Conservation (phyloP, 805 yeast genomes). For the Starmerella gropengiesseri region DNA sequence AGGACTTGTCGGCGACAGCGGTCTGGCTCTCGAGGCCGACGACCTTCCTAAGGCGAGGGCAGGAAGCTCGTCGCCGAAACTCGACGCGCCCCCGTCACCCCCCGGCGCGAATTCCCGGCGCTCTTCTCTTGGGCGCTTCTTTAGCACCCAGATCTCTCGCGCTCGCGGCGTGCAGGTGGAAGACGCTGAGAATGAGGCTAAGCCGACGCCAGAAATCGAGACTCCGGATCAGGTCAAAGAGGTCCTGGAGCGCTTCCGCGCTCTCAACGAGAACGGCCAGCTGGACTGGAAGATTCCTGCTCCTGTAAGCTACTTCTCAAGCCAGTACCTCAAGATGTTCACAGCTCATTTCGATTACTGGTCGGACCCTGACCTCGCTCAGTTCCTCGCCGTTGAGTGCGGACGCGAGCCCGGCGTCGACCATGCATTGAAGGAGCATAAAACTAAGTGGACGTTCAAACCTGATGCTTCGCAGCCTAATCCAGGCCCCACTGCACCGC, state of each 20-base stretch:
- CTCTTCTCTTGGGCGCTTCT: neutral
- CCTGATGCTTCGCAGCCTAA: neutral
- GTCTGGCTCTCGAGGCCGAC: slow-evolving; percentile 26
- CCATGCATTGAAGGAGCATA: slow-evolving; percentile 22
- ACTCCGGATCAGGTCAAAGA: neutral
- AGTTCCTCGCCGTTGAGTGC: slow-evolving; percentile 35
- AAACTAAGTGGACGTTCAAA: slow-evolving; percentile 15
- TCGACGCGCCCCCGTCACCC: neutral
- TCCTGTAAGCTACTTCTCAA: slow-evolving; percentile 51
- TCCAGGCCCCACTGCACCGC: neutral
- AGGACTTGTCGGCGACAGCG: slow-evolving; percentile 13
- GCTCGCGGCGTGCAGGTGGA: neutral
- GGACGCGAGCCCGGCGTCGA: slow-evolving; percentile 27
- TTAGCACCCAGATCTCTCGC: neutral
- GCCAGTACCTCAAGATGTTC: slow-evolving; percentile 68
- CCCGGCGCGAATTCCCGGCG: neutral
- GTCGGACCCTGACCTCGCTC: slow-evolving; percentile 76
- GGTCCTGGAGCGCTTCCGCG: slow-evolving; percentile 17
- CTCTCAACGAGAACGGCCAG: slow-evolving; percentile 65
- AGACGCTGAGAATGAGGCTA: neutral
- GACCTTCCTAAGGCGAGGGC: slow-evolving; percentile 12
- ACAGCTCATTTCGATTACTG: slow-evolving; percentile 87
- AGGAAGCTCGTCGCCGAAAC: neutral
- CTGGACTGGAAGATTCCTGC: slow-evolving; percentile 59
- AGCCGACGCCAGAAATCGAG: neutral